Evolutionary conservation across 345 rosid genomes (phyloP), one percentile per base, ranked within the genome.

Genomic region (Brassica juncea): DNA sequence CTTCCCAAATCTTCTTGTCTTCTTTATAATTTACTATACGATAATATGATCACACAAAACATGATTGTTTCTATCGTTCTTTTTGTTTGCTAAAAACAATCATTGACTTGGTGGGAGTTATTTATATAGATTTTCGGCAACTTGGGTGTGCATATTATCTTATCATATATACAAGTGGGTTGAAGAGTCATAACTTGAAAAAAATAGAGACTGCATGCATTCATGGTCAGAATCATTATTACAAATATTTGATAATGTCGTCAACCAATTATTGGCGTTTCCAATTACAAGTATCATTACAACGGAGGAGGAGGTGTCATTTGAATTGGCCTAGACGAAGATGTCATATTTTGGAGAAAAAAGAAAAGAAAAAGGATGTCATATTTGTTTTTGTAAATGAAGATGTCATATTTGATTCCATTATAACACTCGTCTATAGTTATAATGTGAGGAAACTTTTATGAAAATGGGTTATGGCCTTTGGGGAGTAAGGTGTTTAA

Each of bases 21-120:
- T 65, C 35, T 25, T 74, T n/a, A 23, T 19, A 14, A 23, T 39
- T 5, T 25, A 23, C 25, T 25, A 59, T 59, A 10, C 9, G 31
- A 37, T 35, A 37, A 10, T 58, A 14, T 39, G 67, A 70, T 77
- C 64, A 77, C 81, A 52, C 57, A 6, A 77, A 70, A 37, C 76
- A 71, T 78, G 54, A 57, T 54, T 65, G 3, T 6, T 63, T 11
- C 44, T 12, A 5, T 31, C 62, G 9, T 58, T 58, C 6, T 58
- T 58, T 32, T 31, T 27, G 14, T 44, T 25, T 69, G 52, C 35
- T 31, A 19, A 21, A 49, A 61, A 44, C 52, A 16, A 14, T 52
- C 28, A 55, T 35, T 35, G 78, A 32, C 39, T 52, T 49, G 54
- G 31, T n/a, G 42, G 44, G 37, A n/a, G 42, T 31, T 21, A 30